Evolutionary conservation across 495 filamentous ascomycete species (phyloP).

Genomic region (Hypoxylon fragiforme): DNA sequence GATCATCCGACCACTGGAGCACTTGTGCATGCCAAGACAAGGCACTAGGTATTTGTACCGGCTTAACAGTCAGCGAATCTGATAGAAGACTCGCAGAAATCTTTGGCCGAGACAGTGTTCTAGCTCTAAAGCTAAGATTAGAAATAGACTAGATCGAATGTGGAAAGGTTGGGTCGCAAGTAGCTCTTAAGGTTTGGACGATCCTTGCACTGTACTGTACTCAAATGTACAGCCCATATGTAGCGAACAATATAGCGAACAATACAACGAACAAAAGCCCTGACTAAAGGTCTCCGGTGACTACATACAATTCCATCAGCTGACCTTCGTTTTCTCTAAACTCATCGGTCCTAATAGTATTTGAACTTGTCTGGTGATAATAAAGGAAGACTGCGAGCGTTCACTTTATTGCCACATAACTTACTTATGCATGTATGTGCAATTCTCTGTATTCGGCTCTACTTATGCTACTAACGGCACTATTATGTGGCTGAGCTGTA

Average conservation of each 20-base stretch:
- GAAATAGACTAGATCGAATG: slow-evolving; percentile 15
- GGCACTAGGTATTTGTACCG: slow-evolving; percentile 2
- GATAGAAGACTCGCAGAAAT: slow-evolving; percentile 24
- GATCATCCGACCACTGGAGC: slow-evolving; percentile 20
- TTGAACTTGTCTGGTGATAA: too few species aligned
- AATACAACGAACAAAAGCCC: too few species aligned
- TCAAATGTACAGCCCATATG: not conserved
- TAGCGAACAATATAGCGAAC: not conserved
- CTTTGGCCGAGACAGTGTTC: slow-evolving; percentile 25
- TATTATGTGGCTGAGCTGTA: slow-evolving; percentile 26
- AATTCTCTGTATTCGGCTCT: slow-evolving; percentile 13
- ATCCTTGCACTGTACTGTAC: slow-evolving; percentile 13
- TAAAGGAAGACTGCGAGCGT: too few species aligned
- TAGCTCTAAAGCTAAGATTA: slow-evolving; percentile 22
- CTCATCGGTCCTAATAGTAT: too few species aligned
- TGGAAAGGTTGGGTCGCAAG: slow-evolving; percentile 17
- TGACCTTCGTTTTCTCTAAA: too few species aligned
- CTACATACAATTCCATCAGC: too few species aligned
- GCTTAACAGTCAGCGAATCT: slow-evolving; percentile 10
- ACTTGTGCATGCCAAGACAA: not conserved
- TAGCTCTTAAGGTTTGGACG: slow-evolving; percentile 7
- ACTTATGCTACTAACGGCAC: slow-evolving; percentile 5
- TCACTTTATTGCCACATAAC: too few species aligned
- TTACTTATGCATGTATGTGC: too few species aligned
- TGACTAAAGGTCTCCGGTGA: too few species aligned